These are phyloP conservation scores for Schwanniomyces pseudopolymorphus DNA, from an alignment of 805 yeast species.

Conservation along the genomic window DNA sequence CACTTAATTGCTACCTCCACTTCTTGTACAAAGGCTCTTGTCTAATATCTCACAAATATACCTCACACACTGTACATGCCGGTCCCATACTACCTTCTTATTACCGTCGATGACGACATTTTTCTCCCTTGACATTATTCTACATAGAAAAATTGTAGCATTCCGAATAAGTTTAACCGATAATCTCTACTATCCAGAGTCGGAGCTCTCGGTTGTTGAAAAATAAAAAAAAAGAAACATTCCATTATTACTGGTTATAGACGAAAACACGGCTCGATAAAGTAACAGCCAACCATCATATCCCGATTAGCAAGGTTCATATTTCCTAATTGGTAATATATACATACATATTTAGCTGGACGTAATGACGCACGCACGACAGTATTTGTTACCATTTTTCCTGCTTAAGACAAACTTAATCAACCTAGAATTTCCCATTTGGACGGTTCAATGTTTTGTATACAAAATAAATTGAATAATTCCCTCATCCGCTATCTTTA, in stretches of 20 bases:
- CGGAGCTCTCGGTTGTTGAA: background rate
- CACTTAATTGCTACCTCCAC: background rate
- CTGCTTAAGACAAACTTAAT: slow-evolving; percentile 1
- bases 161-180: background rate
- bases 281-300: background rate
- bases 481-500: slow-evolving; percentile 10
- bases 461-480: slow-evolving; percentile 6
- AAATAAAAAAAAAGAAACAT: background rate
- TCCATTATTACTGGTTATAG: background rate
- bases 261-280: background rate
- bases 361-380: background rate
- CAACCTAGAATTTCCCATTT: slow-evolving; percentile 4
- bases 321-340: background rate
- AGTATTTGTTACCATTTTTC: slow-evolving; percentile 1
- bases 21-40: background rate
- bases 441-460: slow-evolving; percentile 5
- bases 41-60: background rate
- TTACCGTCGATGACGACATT: background rate
- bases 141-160: background rate
- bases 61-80: background rate
- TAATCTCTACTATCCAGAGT: background rate
- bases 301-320: background rate
- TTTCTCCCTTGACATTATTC: background rate
- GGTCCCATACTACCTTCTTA: background rate
- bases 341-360: background rate